Percentiles rank a stretch among this genome's conserved stretches.
These are phyloP conservation scores for Neurospora tetrasperma DNA, from an alignment of 495 filamentous ascomycete genomes.

Conservation along the genomic window DNA sequence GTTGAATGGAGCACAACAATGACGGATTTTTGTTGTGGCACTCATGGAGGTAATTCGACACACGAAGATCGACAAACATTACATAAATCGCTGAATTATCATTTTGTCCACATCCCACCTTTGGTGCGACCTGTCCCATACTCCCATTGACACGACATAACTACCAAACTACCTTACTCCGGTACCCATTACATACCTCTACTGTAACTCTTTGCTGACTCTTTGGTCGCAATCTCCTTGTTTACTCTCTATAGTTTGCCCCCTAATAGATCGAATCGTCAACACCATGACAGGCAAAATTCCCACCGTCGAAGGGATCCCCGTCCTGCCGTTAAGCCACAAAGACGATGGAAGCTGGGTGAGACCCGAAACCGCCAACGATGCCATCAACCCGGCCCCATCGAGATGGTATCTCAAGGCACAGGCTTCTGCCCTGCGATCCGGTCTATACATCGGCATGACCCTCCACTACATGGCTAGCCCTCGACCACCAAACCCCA, in stretches of 20 bases:
- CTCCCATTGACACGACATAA: too few species aligned
- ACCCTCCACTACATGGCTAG: slow-evolving; percentile 57
- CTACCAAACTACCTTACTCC: too few species aligned
- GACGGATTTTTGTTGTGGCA: neutral
- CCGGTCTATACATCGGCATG: slow-evolving; percentile 73
- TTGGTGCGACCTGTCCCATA: neutral
- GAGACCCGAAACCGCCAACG: slow-evolving; percentile 25
- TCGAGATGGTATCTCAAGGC: slow-evolving; percentile 59
- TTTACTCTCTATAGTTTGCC: neutral
- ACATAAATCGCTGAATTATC: neutral
- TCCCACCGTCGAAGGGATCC: slow-evolving; percentile 28
- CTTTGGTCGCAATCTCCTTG: neutral
- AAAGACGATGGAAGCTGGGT: slow-evolving; percentile 4
- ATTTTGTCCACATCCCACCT: neutral
- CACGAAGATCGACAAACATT: neutral
- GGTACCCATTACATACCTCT: too few species aligned
- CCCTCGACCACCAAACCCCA: slow-evolving; percentile 55
- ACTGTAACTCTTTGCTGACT: neutral
- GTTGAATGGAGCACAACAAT: neutral
- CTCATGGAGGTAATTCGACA: neutral
- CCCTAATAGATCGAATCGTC: neutral
- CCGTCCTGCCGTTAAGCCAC: slow-evolving; percentile 15
- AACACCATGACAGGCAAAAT: slow-evolving; percentile 9
- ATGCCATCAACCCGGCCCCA: slow-evolving; percentile 27
- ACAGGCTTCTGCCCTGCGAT: slow-evolving; percentile 67